Evolutionary conservation across 176 grass and related monocot species (phyloP), one percentile per base, ranked within the genome.

Genomic region (Poa pratensis): DNA sequence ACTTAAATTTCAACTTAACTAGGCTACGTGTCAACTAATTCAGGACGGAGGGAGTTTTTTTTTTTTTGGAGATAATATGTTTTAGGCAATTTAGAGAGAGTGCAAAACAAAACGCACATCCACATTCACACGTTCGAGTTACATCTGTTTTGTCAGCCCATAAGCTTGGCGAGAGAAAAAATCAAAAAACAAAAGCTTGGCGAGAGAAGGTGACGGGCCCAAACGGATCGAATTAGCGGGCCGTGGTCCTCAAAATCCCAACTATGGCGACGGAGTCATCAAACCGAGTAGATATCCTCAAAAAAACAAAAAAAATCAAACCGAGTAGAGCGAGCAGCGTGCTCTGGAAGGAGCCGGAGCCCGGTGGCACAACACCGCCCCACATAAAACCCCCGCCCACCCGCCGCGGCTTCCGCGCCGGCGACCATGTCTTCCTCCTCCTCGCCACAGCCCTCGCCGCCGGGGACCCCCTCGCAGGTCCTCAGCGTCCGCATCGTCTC

Each of bases 401-500:
- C 40, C 19, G 62, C 26, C 11, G 48, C 11, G 27, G 18, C 79
- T 6, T 28, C 16, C 60, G 3, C 53, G 60, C 66, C 69, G 34
- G 50, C 58, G 76, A 20, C 86, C 75, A 83, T 63, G 58, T 57
- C 77, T 12, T 37, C 24, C 80, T 89, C 71, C 71, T 87, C 64
- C 30, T 78, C 82, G 80, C 53, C 82, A 80, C 53, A 71, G 75
- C 81, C 72, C 76, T 86, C 82, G 49, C 78, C 42, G 82, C 48
- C 66, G 87, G 54, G 89, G 59, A 78, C 89, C 60, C 63, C 88
- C 7, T 58, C 59, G 19, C 82, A 84, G 27, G 87, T 94, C 37
- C 88, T 98, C 73, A 98, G 93, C 77, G 88, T 95, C 19, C 87
- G 93, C 65, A 94, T 98, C 53, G 93, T 98, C 63, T 92, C 91